Evolutionary conservation across 805 yeast species (phyloP).

Genomic region (Zygosaccharomyces gambellarensis): DNA sequence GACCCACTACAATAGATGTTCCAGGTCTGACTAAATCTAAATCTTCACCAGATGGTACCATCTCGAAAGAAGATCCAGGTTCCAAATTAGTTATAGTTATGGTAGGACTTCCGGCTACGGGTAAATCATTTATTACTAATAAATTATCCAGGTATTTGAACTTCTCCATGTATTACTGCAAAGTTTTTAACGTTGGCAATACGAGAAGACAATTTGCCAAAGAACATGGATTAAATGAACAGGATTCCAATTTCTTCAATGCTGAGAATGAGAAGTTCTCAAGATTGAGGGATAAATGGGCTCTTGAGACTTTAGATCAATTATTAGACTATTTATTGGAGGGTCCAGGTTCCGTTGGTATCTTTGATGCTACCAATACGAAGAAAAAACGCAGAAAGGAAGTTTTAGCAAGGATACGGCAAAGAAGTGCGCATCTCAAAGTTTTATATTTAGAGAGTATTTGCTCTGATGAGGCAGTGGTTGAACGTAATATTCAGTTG

Average conservation of each 20-base stretch:
- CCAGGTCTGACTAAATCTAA: conserved; percentile 87
- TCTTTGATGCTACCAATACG: conserved; percentile 80
- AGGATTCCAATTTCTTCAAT: conserved; percentile 78
- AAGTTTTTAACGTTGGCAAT: conserved; percentile 92
- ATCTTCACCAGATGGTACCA: conserved; percentile 69
- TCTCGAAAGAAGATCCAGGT: conserved; percentile 63
- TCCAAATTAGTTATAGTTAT: conserved; percentile 86
- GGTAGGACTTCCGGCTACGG: conserved; percentile 96
- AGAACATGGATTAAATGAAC: conserved; percentile 37
- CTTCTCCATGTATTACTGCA: conserved; percentile 88
- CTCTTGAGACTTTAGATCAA: conserved; percentile 85
- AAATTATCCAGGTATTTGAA: conserved; percentile 85
- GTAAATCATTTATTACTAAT: conserved; percentile 89
- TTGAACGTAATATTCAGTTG: conserved; percentile 77
- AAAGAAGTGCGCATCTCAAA: conserved; percentile 59
- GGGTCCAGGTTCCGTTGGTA: conserved; percentile 88
- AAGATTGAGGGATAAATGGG: conserved; percentile 85
- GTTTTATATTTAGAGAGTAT: conserved; percentile 82
- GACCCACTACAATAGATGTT: conserved; percentile 82
- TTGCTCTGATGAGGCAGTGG: conserved; percentile 72
- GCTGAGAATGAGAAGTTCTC: conserved; percentile 68
- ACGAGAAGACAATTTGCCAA: conserved; percentile 73
- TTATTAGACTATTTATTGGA: conserved; percentile 72
- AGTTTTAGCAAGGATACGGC: conserved; percentile 53
- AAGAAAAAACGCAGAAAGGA: conserved; percentile 59